phyloP scores from a whole-genome alignment of 208 protist species.

The Plasmodiophora brassicae region DNA sequence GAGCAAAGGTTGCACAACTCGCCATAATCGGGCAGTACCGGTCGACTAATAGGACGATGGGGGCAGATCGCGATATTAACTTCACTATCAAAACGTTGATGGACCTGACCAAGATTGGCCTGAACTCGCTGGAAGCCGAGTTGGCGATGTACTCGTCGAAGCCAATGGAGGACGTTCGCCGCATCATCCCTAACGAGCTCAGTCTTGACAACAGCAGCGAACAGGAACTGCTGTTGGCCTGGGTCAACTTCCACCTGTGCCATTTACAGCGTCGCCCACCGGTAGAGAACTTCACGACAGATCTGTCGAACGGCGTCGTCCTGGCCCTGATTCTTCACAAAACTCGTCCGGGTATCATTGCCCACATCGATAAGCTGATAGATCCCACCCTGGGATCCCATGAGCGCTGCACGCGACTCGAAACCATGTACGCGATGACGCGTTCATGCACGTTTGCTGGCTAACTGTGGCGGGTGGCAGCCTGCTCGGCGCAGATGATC shows the following conservation, averaged over 20 bases:
- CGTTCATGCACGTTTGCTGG: neutral
- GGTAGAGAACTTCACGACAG: neutral
- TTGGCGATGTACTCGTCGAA: no score
- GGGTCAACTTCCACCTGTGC: neutral
- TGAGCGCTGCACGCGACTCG: neutral
- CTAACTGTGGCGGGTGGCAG: neutral
- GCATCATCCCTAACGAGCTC: no score
- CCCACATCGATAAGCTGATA: neutral
- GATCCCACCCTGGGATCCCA: neutral
- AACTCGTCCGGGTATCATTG: neutral
- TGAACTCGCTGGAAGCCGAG: neutral
- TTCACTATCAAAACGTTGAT: neutral
- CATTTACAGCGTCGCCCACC: neutral
- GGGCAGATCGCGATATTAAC: conserved; percentile 19
- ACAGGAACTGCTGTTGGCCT: neutral
- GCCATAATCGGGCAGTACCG: neutral
- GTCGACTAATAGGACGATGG: neutral
- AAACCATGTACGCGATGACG: neutral
- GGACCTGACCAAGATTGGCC: neutral
- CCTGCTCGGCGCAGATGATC: neutral
- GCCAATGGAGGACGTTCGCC: no score
- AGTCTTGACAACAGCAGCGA: neutral
- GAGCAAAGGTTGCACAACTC: neutral
- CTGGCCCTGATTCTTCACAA: neutral
- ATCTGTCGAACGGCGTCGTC: neutral